phyloP scores from a whole-genome alignment of 2,329 filamentous ascomycete genomes.

The Ambrosiella xylebori region DNA sequence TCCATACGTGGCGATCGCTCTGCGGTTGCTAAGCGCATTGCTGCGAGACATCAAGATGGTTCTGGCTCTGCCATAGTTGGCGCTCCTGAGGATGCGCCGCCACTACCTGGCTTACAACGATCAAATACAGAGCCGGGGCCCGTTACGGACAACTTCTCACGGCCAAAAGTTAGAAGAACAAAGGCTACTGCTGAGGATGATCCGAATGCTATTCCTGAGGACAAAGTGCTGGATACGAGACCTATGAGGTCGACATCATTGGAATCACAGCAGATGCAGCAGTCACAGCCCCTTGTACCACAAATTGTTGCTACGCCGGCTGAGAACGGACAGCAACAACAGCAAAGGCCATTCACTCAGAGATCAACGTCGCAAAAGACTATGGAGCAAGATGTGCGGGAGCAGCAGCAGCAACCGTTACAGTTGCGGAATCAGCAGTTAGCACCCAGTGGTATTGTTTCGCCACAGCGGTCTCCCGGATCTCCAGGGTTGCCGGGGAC shows the following conservation, averaged over 20 bases:
- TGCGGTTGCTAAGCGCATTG: slow-evolving; percentile 56
- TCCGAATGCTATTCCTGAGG: slow-evolving; percentile 8
- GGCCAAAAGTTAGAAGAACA: slow-evolving; percentile 34
- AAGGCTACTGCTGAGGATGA: slow-evolving; percentile 32
- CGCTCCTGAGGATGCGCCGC: slow-evolving; percentile 21
- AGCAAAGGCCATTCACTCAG: neutral
- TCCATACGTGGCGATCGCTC: slow-evolving; percentile 65
- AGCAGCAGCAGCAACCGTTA: slow-evolving; percentile 1
- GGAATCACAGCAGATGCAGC: neutral
- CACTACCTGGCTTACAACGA: slow-evolving; percentile 32
- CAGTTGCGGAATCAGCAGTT: slow-evolving; percentile 3
- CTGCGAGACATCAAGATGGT: slow-evolving; percentile 15
- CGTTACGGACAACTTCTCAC: slow-evolving; percentile 39
- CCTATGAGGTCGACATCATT: slow-evolving; percentile 11
- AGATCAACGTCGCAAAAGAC: slow-evolving; percentile 1
- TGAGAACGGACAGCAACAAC: slow-evolving; percentile 14
- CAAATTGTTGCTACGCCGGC: slow-evolving; percentile 50
- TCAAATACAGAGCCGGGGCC: slow-evolving; percentile 53
- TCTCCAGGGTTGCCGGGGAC: too few relatives aligned
- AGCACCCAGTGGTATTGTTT: neutral
- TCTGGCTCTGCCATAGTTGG: slow-evolving; percentile 13
- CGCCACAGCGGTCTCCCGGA: slow-evolving; percentile 7
- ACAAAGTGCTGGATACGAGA: neutral
- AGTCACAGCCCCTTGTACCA: slow-evolving; percentile 26
- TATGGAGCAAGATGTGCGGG: neutral